Evolutionary conservation across 306 rosid genomes (phyloP).

Genomic region (Leucaena leucocephala): DNA sequence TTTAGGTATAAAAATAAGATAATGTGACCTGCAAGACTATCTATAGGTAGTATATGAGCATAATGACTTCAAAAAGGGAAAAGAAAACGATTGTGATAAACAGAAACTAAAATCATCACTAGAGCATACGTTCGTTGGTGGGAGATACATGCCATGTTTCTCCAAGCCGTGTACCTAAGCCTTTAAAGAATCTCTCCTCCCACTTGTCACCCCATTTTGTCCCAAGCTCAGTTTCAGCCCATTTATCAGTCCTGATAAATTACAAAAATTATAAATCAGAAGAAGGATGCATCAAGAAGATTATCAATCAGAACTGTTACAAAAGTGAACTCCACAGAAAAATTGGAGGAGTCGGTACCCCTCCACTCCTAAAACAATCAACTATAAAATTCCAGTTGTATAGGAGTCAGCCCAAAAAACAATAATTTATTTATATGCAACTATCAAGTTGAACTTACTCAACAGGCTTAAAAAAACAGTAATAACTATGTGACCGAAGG

Average conservation of each 20-base stretch:
- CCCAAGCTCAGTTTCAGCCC: constrained; percentile 97
- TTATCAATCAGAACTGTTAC: constrained; percentile 25
- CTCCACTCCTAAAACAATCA: constrained; percentile 24
- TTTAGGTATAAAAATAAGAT: background rate
- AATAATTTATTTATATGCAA: background rate
- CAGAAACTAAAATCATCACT: constrained; percentile 29
- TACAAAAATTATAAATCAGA: constrained; percentile 36
- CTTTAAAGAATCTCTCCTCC: constrained; percentile 94
- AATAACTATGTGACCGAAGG: background rate
- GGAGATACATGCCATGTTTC: constrained; percentile 99
- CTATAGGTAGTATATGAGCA: constrained; percentile 14
- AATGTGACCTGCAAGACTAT: constrained; percentile 19
- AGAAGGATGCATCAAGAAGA: constrained; percentile 18
- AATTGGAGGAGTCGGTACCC: background rate
- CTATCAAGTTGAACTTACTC: background rate
- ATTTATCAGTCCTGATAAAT: constrained; percentile 87
- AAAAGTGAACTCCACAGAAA: constrained; percentile 15
- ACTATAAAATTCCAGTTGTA: constrained; percentile 16
- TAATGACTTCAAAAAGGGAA: constrained; percentile 1
- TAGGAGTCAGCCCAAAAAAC: background rate
- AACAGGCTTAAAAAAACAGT: background rate
- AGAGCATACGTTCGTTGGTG: constrained; percentile 67
- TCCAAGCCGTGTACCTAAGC: constrained; percentile 95
- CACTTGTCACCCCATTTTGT: constrained; percentile 99
- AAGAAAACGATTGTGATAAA: background rate